A percentile compares a stretch with the other conserved stretches of the same genome.
These are phyloP conservation scores for Oryza australiensis DNA, from an alignment of 176 grass and related monocot genomes.

Conservation along the genomic window DNA sequence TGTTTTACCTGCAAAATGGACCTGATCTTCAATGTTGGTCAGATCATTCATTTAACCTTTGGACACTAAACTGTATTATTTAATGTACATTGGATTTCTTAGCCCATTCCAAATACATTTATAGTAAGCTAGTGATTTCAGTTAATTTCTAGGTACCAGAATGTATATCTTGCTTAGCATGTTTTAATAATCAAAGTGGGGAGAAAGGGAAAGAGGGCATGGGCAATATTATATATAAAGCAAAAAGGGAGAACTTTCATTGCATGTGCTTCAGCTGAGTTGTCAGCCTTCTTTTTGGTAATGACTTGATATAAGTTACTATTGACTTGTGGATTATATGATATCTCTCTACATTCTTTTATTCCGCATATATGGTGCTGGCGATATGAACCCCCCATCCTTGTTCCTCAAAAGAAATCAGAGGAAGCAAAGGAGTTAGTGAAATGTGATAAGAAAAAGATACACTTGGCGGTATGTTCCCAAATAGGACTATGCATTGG, in stretches of 20 bases:
- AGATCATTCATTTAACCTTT: not conserved
- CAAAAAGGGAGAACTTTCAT: slow-evolving; percentile 29
- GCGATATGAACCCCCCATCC: not conserved
- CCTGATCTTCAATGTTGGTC: not conserved
- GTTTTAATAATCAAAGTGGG: slow-evolving; percentile 33
- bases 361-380: slow-evolving; percentile 1
- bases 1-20: not conserved
- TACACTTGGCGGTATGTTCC: not conserved
- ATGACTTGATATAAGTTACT: not conserved
- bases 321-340: not conserved
- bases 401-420: not conserved
- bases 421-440: not conserved
- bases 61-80: not conserved
- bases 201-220: slow-evolving; percentile 5
- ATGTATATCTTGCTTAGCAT: not conserved
- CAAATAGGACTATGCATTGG: not conserved
- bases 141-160: not conserved
- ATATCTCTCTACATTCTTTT: not conserved
- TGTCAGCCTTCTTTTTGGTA: slow-evolving; percentile 25
- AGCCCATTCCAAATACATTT: not conserved
- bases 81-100: not conserved
- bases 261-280: slow-evolving; percentile 31
- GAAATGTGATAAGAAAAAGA: not conserved
- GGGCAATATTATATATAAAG: slow-evolving; percentile 26
- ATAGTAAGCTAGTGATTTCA: not conserved